Percentiles rank a stretch among this genome's conserved stretches.
phyloP scores from a whole-genome alignment of 1,139 yeast species.

The Yamadazyma kanchanaburiensis region DNA sequence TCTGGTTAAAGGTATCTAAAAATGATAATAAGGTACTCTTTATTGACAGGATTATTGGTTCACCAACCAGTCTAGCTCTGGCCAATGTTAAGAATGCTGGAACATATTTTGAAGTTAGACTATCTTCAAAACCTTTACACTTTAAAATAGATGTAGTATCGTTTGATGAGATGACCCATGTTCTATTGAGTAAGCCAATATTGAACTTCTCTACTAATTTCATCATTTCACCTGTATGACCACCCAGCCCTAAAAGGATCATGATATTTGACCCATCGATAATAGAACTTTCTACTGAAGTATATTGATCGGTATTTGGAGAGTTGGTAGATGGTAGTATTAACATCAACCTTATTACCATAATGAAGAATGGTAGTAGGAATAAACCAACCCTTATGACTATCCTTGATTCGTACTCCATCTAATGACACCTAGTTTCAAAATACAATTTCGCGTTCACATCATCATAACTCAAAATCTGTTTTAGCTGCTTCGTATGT shows the following conservation, averaged over 20 bases:
- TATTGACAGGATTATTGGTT: slow-evolving; percentile 50
- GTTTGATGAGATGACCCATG: slow-evolving; percentile 52
- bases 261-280: slow-evolving; percentile 31
- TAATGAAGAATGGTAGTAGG: slow-evolving; percentile 23
- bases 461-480: slow-evolving; percentile 11
- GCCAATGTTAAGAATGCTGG: slow-evolving; percentile 41
- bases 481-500: slow-evolving; percentile 5
- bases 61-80: slow-evolving; percentile 80
- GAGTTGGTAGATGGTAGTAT: slow-evolving; percentile 25
- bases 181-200: slow-evolving; percentile 25
- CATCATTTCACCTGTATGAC: slow-evolving; percentile 95
- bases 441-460: too few relatives aligned
- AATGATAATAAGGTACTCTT: slow-evolving; percentile 48
- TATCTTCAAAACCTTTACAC: slow-evolving; percentile 43
- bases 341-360: slow-evolving; percentile 22
- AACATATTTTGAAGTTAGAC: slow-evolving; percentile 13
- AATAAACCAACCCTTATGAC: slow-evolving; percentile 18
- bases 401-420: slow-evolving; percentile 26
- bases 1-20: slow-evolving; percentile 20
- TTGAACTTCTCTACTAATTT: slow-evolving; percentile 48
- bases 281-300: not conserved
- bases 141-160: slow-evolving; percentile 56
- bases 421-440: too few relatives aligned
- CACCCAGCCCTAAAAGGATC: slow-evolving; percentile 77
- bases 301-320: slow-evolving; percentile 3